A percentile compares a stretch with the other conserved stretches of the same genome.
These are phyloP conservation scores for Xenoacremonium recifei DNA, from an alignment of 2,329 filamentous ascomycete genomes.

Conservation along the genomic window DNA sequence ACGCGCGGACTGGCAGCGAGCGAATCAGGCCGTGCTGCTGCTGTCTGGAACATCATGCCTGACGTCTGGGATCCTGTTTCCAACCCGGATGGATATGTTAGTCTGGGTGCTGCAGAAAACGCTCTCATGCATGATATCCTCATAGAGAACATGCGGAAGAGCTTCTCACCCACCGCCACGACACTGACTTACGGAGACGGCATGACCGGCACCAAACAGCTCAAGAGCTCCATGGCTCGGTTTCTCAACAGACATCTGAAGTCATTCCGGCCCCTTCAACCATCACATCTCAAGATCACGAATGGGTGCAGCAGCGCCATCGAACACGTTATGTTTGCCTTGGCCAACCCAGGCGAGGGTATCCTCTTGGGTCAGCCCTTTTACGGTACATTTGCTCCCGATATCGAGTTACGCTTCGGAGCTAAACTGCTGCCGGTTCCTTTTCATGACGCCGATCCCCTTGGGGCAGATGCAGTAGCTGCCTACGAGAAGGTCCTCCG, in stretches of 20 bases:
- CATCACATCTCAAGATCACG: conserved; percentile 34
- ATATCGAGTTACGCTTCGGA: conserved; percentile 42
- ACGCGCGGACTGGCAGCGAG: no score
- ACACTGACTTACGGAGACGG: conserved; percentile 43
- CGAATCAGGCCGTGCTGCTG: conserved; percentile 25
- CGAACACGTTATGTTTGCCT: conserved; percentile 38
- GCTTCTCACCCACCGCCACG: conserved; percentile 29
- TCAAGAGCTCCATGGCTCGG: conserved; percentile 29
- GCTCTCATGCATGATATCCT: conserved; percentile 48
- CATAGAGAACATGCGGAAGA: conserved; percentile 38
- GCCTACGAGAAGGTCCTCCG: conserved; percentile 45
- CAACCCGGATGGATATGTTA: conserved; percentile 46
- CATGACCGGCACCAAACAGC: conserved; percentile 32
- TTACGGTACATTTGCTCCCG: conserved; percentile 48
- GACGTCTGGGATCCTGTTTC: conserved; percentile 41
- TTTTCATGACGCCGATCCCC: conserved; percentile 43
- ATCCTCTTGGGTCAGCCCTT: conserved; percentile 42
- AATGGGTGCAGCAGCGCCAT: conserved; percentile 42
- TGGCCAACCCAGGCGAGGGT: conserved; percentile 38
- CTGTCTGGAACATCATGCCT: conserved; percentile 43
- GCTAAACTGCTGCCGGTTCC: conserved; percentile 41
- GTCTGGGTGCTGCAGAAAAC: conserved; percentile 53
- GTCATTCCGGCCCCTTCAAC: conserved; percentile 26
- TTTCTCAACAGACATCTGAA: conserved; percentile 37
- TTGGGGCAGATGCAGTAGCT: conserved; percentile 37